phyloP scores from a whole-genome alignment of 2,329 filamentous ascomycete genomes.

The Septoria petroselini region DNA sequence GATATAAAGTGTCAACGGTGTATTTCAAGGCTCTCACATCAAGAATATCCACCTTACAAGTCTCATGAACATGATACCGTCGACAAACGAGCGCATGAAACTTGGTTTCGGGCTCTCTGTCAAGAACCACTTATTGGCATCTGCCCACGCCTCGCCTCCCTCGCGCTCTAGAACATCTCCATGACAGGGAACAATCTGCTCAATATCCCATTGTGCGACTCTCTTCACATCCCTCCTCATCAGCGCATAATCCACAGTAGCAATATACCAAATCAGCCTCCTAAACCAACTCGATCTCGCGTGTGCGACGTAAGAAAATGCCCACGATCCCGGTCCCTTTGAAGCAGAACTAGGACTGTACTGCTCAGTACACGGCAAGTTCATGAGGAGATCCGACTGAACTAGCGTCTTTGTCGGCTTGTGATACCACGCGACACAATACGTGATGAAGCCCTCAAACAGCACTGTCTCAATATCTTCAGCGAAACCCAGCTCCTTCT shows the following conservation, averaged over 20 bases:
- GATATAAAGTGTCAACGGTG: no score
- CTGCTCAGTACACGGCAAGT: conserved; percentile 17
- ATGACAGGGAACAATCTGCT: conserved; percentile 18
- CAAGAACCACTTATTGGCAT: conserved; percentile 20
- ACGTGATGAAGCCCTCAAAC: conserved; percentile 23
- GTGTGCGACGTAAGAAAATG: conserved; percentile 14
- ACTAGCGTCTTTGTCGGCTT: conserved; percentile 19
- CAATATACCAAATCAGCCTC: conserved; percentile 21
- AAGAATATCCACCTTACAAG: conserved; percentile 13
- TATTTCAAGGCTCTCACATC: conserved; percentile 11
- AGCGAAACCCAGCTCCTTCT: conserved; percentile 6
- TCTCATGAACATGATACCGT: conserved; percentile 14
- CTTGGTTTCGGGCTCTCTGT: conserved; percentile 2
- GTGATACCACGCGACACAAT: conserved; percentile 21
- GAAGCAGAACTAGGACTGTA: conserved; percentile 7
- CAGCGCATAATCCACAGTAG: conserved; percentile 12
- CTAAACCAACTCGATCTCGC: conserved; percentile 16
- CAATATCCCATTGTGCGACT: conserved; percentile 18
- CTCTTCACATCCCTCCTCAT: conserved; percentile 19
- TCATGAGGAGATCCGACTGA: conserved; percentile 19
- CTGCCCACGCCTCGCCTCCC: conserved; percentile 14
- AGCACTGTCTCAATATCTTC: conserved; percentile 19
- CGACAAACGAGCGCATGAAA: conserved; percentile 9
- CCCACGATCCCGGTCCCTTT: conserved; percentile 9
- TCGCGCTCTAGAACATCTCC: conserved; percentile 17